Base-by-base conservation (phyloP, 805 yeast species). In the Cyberlindnera xishuangbannaensis region DNA sequence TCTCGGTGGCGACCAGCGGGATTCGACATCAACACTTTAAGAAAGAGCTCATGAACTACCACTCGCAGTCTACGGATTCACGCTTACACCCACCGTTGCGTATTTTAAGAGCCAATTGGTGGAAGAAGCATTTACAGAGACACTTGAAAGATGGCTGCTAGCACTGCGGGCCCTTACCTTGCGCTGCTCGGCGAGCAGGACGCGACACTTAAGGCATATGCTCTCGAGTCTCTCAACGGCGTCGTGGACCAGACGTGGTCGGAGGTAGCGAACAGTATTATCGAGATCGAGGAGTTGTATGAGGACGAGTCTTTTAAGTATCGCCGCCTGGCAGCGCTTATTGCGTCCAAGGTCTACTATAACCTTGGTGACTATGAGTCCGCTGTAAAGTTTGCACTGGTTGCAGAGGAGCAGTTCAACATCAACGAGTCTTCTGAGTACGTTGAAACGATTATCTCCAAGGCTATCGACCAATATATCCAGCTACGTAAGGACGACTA, bases 161-260 rank as follows among this genome's bases (percentile, higher is more conserved):
- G 41, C 11, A 75, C 94, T 26, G 96, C 97, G 30, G 87, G 95
- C 23, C 95, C 96, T 27, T 83, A 83, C 49, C 70, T 92, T 60
- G 95, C 97, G 25, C 73, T 92, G 43, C 69, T 92, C 54, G 76
- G 77, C 41, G 99, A 92, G 63, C 69, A 77, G 7, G 97, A 92
- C 56, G 62, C 72, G 31, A 61, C 71, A 33, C 73, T 92, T 46
- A 88, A 86, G 58, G 68, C 80, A 22, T 84, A 85, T 55, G 98
- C 97, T 14, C 71, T 92, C 53, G 66, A 79, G 36, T 78, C 95
- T 14, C 73, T 92, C 45, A 83, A 87, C 55, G 71, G 65, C 18
- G 73, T 83, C 31, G 96, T 86, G 32, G 95, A 87, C 62, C 88
- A 85, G 59, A 70, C 86, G 39, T 92, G 98, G 98, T 86, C 98